phyloP scores from a whole-genome alignment of 139 green algal genomes.

The Raphidocelis subcapitata region DNA sequence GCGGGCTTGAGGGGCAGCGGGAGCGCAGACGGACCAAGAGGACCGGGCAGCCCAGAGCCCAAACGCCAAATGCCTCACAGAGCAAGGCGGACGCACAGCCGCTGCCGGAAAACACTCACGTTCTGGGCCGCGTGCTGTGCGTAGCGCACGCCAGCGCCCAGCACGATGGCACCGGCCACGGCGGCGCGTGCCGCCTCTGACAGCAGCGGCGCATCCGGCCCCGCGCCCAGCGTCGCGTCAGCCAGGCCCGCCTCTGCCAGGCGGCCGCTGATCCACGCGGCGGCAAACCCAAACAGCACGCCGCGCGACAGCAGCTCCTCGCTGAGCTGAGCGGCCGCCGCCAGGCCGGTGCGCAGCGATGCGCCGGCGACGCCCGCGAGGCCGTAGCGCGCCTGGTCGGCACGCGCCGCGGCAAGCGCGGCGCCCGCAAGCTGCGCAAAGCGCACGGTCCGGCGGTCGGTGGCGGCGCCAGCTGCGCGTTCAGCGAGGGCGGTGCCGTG shows the following conservation, averaged over 20 bases:
- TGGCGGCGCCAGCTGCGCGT: not conserved
- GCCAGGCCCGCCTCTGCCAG: not conserved
- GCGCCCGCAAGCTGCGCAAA: not conserved
- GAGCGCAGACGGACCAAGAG: too few relatives aligned
- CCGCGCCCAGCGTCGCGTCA: not conserved
- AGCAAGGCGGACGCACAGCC: too few relatives aligned
- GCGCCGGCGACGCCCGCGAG: slow-evolving; percentile 1
- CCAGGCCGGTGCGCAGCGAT: not conserved
- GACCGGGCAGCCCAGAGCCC: too few relatives aligned
- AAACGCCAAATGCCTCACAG: too few relatives aligned
- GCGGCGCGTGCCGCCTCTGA: not conserved
- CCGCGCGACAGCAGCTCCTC: slow-evolving; percentile 22
- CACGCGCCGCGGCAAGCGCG: not conserved
- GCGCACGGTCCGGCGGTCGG: not conserved
- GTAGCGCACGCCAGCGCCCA: not conserved
- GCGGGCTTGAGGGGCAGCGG: not conserved
- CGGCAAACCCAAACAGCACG: slow-evolving; percentile 12
- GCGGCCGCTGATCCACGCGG: not conserved
- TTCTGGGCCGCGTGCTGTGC: too few relatives aligned
- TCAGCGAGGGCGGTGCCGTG: not conserved
- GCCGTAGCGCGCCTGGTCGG: slow-evolving; percentile 4
- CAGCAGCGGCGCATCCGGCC: not conserved
- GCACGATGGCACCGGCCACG: not conserved
- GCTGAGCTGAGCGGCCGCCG: slow-evolving; percentile 18
- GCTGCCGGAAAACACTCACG: too few relatives aligned